Conservation (phyloP, 768 basidiomycete species). For the Lactarius vividus region DNA sequence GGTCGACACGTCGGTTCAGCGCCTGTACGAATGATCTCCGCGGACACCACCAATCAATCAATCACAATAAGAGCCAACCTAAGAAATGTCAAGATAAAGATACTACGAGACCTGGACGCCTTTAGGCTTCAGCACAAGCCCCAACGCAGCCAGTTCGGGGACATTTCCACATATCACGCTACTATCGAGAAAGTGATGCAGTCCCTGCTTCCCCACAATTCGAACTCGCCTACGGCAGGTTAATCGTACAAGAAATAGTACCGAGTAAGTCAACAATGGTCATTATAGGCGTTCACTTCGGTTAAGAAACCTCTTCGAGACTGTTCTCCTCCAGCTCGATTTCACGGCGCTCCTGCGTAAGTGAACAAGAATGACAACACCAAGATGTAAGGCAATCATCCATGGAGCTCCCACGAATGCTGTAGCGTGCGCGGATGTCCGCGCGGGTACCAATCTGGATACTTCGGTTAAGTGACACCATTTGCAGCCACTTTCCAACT, state of each 20-base stretch:
- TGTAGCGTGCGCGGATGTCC: slow-evolving; percentile 43
- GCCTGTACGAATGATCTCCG: no score
- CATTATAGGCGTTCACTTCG: not conserved
- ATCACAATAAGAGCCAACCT: no score
- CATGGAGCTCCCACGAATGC: slow-evolving; percentile 42
- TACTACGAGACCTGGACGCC: no score
- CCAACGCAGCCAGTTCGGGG: no score
- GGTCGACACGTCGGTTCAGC: no score
- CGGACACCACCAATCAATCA: no score
- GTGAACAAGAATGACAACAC: slow-evolving; percentile 48
- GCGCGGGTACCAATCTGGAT: slow-evolving; percentile 37
- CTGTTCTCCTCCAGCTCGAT: slow-evolving; percentile 47
- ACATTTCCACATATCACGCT: no score
- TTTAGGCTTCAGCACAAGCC: no score
- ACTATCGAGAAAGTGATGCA: no score
- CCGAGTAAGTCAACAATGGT: not conserved
- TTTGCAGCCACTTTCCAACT: not conserved
- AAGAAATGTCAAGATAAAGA: no score
- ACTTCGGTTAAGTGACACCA: not conserved
- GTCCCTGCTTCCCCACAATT: not conserved
- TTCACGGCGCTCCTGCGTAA: slow-evolving; percentile 49
- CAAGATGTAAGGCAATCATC: slow-evolving; percentile 42
- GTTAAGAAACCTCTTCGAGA: slow-evolving; percentile 11
- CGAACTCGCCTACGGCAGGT: not conserved
- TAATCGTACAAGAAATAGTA: not conserved